A percentile compares a stretch with the other conserved stretches of the same genome.
Conservation (phyloP, 2,329 filamentous ascomycete species). For the Talaromyces sp. region DNA sequence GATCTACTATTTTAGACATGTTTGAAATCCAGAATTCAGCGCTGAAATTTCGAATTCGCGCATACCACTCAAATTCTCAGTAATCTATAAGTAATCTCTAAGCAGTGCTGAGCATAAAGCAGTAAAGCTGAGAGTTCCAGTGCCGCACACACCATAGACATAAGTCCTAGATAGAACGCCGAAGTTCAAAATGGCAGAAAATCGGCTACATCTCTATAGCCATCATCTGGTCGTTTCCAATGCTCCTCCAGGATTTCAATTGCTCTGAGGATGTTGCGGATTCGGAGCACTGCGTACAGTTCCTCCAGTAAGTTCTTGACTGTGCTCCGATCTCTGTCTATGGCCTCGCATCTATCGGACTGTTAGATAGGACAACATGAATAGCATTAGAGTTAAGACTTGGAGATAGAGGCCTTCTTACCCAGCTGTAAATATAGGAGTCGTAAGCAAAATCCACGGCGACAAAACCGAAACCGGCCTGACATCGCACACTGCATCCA, state of each 20-base stretch:
- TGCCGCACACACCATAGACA: too few relatives aligned
- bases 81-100: too few relatives aligned
- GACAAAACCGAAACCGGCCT: slow-evolving; percentile 20
- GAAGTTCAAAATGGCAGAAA: neutral
- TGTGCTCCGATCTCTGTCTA: neutral
- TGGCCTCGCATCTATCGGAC: neutral
- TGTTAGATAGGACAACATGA: neutral
- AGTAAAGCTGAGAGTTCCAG: too few relatives aligned
- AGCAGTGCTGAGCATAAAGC: too few relatives aligned
- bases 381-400: neutral
- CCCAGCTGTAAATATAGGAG: slow-evolving; percentile 22
- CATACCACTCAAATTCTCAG: too few relatives aligned
- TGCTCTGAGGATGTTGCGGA: neutral
- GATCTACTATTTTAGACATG: neutral
- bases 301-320: neutral
- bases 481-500: slow-evolving; percentile 18
- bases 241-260: neutral
- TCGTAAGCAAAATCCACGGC: slow-evolving; percentile 22
- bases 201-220: neutral
- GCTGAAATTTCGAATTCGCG: too few relatives aligned
- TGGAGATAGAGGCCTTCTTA: slow-evolving; percentile 7
- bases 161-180: too few relatives aligned
- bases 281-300: neutral
- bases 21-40: too few relatives aligned
- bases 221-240: neutral